These are phyloP conservation scores for Aspergillus pseudoviridinutans DNA, from an alignment of 2,329 filamentous ascomycete genomes.

Conservation along the genomic window DNA sequence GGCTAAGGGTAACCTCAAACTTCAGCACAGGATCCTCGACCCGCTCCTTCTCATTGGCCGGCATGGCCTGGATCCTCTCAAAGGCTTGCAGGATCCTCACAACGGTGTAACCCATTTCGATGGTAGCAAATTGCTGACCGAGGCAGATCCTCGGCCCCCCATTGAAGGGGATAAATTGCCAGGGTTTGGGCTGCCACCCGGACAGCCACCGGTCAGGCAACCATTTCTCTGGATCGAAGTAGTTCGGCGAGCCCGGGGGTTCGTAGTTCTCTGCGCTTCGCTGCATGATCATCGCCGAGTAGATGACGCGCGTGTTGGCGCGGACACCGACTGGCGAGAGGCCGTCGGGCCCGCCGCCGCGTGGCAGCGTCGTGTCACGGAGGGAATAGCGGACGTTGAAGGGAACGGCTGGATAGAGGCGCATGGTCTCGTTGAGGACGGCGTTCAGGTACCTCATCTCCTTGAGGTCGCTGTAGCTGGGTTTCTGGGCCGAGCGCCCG, in stretches of 20 bases:
- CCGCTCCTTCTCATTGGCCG: conserved; percentile 25
- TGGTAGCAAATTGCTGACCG: conserved; percentile 57
- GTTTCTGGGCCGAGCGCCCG: conserved; percentile 44
- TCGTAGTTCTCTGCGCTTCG: conserved; percentile 49
- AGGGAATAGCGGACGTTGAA: conserved; percentile 73
- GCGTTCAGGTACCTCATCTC: conserved; percentile 75
- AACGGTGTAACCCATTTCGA: conserved; percentile 54
- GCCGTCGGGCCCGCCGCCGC: conserved; percentile 53
- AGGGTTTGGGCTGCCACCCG: conserved; percentile 49
- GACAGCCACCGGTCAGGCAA: conserved; percentile 50
- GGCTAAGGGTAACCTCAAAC: conserved; percentile 39
- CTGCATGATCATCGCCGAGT: conserved; percentile 53
- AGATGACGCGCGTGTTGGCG: conserved; percentile 46
- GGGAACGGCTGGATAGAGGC: conserved; percentile 73
- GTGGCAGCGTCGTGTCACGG: conserved; percentile 69
- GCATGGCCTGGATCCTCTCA: conserved; percentile 33
- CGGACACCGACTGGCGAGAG: conserved; percentile 43
- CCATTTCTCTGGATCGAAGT: conserved; percentile 42
- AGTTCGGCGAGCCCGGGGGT: conserved; percentile 30
- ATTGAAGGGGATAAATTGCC: conserved; percentile 55
- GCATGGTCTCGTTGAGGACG: conserved; percentile 71
- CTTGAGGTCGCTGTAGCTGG: conserved; percentile 76
- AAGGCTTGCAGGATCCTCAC: conserved; percentile 42
- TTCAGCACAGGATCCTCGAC: conserved; percentile 33
- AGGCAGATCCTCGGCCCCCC: conserved; percentile 54